phyloP scores from a whole-genome alignment of 208 protist species.

The Leishmania turanica region DNA sequence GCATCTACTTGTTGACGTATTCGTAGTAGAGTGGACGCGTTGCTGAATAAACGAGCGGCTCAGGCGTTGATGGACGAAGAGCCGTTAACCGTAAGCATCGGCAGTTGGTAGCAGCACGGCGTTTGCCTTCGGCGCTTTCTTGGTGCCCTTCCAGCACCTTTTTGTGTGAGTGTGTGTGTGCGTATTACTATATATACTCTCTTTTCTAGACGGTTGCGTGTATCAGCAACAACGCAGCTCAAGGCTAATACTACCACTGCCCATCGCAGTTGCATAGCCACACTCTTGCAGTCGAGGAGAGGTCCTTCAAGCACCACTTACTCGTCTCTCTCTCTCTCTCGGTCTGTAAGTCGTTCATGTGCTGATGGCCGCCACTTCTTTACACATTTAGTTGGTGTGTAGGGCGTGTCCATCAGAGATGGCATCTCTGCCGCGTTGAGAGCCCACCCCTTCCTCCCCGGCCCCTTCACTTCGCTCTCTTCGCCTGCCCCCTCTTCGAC shows the following conservation, averaged over 20 bases:
- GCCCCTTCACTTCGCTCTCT: not conserved
- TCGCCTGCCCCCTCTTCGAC: not conserved
- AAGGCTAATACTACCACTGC: not conserved
- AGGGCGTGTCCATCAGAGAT: not conserved
- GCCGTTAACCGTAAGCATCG: not conserved
- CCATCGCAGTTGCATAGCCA: not conserved
- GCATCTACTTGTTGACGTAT: not conserved
- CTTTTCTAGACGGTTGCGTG: not conserved
- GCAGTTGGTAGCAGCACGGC: not conserved
- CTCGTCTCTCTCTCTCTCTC: not conserved
- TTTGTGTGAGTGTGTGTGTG: not conserved
- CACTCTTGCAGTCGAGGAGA: not conserved
- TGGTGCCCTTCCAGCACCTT: not conserved
- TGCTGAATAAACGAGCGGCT: not conserved
- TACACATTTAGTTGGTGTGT: not conserved
- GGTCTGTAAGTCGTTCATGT: not conserved
- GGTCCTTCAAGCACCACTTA: not conserved
- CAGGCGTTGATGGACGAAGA: not conserved
- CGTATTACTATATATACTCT: not conserved
- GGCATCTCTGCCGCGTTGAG: not conserved
- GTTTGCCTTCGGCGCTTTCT: not conserved
- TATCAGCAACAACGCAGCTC: not conserved
- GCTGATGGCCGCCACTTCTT: not conserved
- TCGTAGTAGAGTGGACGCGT: not conserved
- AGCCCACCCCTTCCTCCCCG: not conserved